Percentiles rank a stretch among this genome's conserved stretches.
phyloP scores from a whole-genome alignment of 495 filamentous ascomycete genomes.

The Penicillium antarcticum region DNA sequence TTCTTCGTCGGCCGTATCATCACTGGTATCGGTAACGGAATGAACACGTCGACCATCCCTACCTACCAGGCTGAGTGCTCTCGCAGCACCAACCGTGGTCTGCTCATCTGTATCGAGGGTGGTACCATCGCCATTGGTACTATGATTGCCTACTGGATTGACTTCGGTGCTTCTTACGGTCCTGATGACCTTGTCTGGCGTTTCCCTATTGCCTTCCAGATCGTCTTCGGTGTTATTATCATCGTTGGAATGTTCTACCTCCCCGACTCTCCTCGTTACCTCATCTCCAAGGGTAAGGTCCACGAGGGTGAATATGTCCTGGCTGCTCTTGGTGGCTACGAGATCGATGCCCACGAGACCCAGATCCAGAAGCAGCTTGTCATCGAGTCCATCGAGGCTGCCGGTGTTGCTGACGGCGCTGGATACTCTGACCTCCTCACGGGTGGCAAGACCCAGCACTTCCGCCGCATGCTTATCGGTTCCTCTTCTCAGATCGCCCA shows the following conservation, averaged over 20 bases:
- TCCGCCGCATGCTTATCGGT: constrained; percentile 49
- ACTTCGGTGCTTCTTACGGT: constrained; percentile 73
- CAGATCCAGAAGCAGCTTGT: constrained; percentile 64
- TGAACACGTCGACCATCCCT: constrained; percentile 75
- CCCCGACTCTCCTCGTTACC: constrained; percentile 76
- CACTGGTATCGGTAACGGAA: constrained; percentile 74
- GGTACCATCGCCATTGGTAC: constrained; percentile 73
- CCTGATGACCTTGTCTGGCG: constrained; percentile 65
- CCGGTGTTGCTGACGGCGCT: constrained; percentile 34
- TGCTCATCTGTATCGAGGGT: constrained; percentile 82
- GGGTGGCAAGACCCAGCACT: constrained; percentile 42
- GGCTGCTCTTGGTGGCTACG: constrained; percentile 60
- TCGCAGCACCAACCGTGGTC: constrained; percentile 71
- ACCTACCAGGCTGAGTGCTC: constrained; percentile 80
- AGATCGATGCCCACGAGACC: constrained; percentile 55
- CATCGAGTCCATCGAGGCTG: constrained; percentile 68
- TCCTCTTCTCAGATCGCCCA: constrained; percentile 75
- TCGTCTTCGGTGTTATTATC: constrained; percentile 68
- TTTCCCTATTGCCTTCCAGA: constrained; percentile 81
- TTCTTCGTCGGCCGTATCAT: constrained; percentile 73
- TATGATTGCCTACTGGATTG: constrained; percentile 81
- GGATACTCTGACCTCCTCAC: constrained; percentile 39
- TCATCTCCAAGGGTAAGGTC: constrained; percentile 63
- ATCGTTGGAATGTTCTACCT: constrained; percentile 61
- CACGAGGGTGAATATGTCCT: constrained; percentile 68